Conservation (phyloP, 495 filamentous ascomycete genomes). For the Oleoguttula mirabilis region DNA sequence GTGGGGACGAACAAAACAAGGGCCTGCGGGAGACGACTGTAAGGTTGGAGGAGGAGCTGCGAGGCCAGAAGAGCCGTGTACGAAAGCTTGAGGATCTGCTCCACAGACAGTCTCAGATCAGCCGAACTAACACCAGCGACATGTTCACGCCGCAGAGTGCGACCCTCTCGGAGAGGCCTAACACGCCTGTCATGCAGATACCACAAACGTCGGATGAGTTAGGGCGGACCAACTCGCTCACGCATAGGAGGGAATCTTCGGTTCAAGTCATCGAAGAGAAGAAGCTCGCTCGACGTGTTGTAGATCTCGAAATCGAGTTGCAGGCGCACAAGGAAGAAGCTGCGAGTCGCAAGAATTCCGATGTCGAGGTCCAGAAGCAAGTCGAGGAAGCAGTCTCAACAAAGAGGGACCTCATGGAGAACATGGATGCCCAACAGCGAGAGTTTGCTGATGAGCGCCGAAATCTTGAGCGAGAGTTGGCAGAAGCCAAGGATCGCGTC, state of each 20-base stretch:
- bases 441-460: slow-evolving; percentile 80
- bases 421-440: slow-evolving; percentile 79
- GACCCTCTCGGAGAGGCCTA: slow-evolving; percentile 29
- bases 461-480: slow-evolving; percentile 65
- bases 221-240: slow-evolving; percentile 52
- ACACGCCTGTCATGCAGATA: slow-evolving; percentile 12
- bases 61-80: slow-evolving; percentile 80
- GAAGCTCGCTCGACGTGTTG: slow-evolving; percentile 51
- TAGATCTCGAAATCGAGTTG: slow-evolving; percentile 74
- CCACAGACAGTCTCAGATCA: slow-evolving; percentile 68
- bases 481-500: slow-evolving; percentile 55
- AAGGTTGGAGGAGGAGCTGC: slow-evolving; percentile 67
- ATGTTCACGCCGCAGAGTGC: slow-evolving; percentile 38
- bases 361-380: slow-evolving; percentile 53
- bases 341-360: slow-evolving; percentile 40
- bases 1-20: slow-evolving; percentile 65
- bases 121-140: slow-evolving; percentile 56
- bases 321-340: slow-evolving; percentile 47
- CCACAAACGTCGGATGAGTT: slow-evolving; percentile 37
- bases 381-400: slow-evolving; percentile 77
- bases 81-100: slow-evolving; percentile 86
- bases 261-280: slow-evolving; percentile 56
- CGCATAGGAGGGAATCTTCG: slow-evolving; percentile 49
- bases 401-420: slow-evolving; percentile 87
- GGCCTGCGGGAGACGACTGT: slow-evolving; percentile 65